Percentiles rank a stretch among this genome's conserved stretches.
Conservation (phyloP, 495 filamentous ascomycete species). For the Hyaloscypha bicolor region DNA sequence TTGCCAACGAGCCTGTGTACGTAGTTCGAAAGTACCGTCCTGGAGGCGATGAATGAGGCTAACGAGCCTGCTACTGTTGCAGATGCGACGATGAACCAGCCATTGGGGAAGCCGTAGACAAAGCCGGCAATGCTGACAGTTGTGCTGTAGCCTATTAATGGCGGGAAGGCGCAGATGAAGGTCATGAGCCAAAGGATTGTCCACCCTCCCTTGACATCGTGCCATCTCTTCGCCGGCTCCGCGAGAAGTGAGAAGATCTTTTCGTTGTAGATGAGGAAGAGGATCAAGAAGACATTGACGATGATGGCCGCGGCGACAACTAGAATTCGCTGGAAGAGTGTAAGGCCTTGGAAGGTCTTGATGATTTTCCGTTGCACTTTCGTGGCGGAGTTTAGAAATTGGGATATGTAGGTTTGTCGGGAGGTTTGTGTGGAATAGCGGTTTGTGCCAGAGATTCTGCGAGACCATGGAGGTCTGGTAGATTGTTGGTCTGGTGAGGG, state of each 20-base stretch:
- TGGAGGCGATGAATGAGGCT: slow-evolving; percentile 74
- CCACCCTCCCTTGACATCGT: slow-evolving; percentile 69
- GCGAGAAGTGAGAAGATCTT: slow-evolving; percentile 71
- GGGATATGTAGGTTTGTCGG: slow-evolving; percentile 42
- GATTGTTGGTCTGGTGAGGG: slow-evolving; percentile 26
- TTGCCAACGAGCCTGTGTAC: slow-evolving; percentile 78
- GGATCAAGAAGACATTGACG: slow-evolving; percentile 54
- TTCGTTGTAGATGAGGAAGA: slow-evolving; percentile 76
- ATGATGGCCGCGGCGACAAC: slow-evolving; percentile 52
- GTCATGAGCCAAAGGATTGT: slow-evolving; percentile 77
- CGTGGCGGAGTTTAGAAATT: slow-evolving; percentile 47
- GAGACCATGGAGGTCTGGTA: slow-evolving; percentile 29
- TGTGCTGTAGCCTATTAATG: slow-evolving; percentile 86
- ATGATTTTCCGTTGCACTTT: slow-evolving; percentile 41
- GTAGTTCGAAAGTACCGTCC: slow-evolving; percentile 74
- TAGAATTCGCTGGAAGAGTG: slow-evolving; percentile 62
- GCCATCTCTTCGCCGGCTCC: slow-evolving; percentile 74
- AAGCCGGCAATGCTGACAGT: slow-evolving; percentile 87
- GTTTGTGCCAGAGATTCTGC: slow-evolving; percentile 38
- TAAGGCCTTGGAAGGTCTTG: slow-evolving; percentile 53
- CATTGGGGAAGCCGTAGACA: slow-evolving; percentile 89
- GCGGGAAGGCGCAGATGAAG: slow-evolving; percentile 83
- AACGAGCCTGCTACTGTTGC: slow-evolving; percentile 80
- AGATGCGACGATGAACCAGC: slow-evolving; percentile 83
- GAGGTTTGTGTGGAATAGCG: slow-evolving; percentile 33